Base-by-base conservation (phyloP, 208 protist genomes). In the Crithidia thermophila region DNA sequence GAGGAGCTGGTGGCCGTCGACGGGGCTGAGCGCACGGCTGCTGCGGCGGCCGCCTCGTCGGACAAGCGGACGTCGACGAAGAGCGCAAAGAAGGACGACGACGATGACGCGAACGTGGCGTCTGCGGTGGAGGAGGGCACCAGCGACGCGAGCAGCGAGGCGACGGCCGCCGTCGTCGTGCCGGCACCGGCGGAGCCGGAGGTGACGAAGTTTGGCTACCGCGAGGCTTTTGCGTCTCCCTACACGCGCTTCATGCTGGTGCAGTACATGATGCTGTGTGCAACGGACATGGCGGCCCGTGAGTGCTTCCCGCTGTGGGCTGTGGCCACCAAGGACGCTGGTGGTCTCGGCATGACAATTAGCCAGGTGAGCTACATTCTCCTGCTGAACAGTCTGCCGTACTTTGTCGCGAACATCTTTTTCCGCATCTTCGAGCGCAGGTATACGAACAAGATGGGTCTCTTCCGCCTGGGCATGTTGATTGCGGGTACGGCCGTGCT, bases 241-340 rank as follows among this genome's bases (percentile, higher is more conserved):
- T 59, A 42, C 37, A 87, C 82, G 2, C 69, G 82, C 27, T 71
- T 80, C 39, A 80, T 84, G 63, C 78, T 92, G 1, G 61, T 79
- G 16, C 71, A 77, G 31, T 92, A 87, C 73, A 88, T 84, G 82
- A 45, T 87, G 4, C 64, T 92, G 0, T 67, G 39, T 27, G 71
- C 51, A 6, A 67, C 73, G 14, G 82, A 89, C 65, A 77, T 75
- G 51, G 66, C 56, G 1, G 56, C 67, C 14, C 33, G 47, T 16
- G 71, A 84, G 31, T 74, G 73, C 33, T 81, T 92, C 53, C 72
- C 80, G 4, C 43, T 89, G 8, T 85, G 79, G 80, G 79, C 71
- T 0, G 77, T 87, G 45, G 72, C 77, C 2, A 70, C 55, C 8
- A 37, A 18, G 5, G 42, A 51, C 2, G 55, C 39, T 21, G 81